These are phyloP conservation scores for Cryptosporidium sp. DNA, from an alignment of 169 alveolate genomes.

Conservation along the genomic window DNA sequence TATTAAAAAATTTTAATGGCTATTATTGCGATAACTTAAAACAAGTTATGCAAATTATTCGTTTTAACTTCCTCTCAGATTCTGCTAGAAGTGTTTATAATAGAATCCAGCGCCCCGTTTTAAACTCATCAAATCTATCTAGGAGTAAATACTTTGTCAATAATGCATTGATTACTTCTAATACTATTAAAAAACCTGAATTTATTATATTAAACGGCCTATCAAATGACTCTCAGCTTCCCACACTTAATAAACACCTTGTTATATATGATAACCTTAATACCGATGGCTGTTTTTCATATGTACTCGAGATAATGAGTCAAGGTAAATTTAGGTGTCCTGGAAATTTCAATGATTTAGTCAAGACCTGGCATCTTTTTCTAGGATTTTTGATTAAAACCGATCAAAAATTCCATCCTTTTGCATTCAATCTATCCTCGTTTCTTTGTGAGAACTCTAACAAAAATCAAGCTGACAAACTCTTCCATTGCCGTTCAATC, in stretches of 20 bases:
- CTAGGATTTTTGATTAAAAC: not conserved
- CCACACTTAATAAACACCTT: not conserved
- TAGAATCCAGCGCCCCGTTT: not conserved
- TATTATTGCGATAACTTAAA: not conserved
- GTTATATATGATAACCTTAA: not conserved
- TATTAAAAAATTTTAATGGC: constrained; percentile 8
- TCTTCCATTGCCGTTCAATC: not conserved
- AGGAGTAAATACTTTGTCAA: not conserved
- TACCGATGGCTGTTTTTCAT: not conserved
- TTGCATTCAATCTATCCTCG: not conserved
- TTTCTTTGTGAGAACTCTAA: not conserved
- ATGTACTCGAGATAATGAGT: not conserved
- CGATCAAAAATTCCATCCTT: not conserved
- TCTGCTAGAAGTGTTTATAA: not conserved
- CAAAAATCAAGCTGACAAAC: not conserved
- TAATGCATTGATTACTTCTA: not conserved
- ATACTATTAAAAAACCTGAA: not conserved
- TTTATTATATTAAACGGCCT: not conserved
- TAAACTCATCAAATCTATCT: not conserved
- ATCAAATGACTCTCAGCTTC: not conserved
- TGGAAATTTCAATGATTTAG: not conserved
- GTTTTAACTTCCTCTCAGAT: constrained; percentile 12
- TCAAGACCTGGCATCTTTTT: constrained; percentile 1
- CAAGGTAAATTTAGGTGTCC: not conserved
- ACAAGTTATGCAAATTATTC: not conserved